These are phyloP conservation scores for Cajanus cajan DNA, from an alignment of 306 rosid genomes.

Conservation along the genomic window DNA sequence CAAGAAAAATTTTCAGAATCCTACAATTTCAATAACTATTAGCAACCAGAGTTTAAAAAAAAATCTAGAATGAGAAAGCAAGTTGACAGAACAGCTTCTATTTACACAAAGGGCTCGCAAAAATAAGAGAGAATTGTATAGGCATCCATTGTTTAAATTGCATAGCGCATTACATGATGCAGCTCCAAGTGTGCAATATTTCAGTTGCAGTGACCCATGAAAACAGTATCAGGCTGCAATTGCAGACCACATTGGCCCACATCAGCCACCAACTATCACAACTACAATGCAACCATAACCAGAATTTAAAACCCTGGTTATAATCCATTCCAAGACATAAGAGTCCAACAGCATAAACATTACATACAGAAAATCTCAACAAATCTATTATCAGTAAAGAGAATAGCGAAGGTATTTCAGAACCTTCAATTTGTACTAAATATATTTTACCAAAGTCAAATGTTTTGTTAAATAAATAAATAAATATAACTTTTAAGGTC, in stretches of 20 bases:
- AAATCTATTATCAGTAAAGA: not conserved
- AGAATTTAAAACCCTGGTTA: not conserved
- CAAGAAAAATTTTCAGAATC: conserved; percentile 12
- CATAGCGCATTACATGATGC: not conserved
- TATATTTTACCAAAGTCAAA: not conserved
- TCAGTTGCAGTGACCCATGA: not conserved
- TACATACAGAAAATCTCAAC: not conserved
- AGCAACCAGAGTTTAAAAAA: not conserved
- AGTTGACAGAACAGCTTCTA: not conserved
- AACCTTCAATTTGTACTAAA: not conserved
- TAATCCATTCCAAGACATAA: not conserved
- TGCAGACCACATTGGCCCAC: not conserved
- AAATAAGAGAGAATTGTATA: not conserved
- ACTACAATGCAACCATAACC: not conserved
- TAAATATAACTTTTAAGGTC: not conserved
- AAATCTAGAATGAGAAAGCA: not conserved
- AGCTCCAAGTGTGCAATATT: not conserved
- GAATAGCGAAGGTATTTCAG: not conserved
- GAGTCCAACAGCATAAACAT: not conserved
- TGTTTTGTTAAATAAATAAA: not conserved
- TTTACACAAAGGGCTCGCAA: not conserved
- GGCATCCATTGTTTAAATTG: not conserved
- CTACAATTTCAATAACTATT: not conserved
- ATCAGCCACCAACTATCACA: not conserved
- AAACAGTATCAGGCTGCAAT: not conserved